Evolutionary conservation across 805 yeast species (phyloP).

Genomic region (Starmerella riodocensis): DNA sequence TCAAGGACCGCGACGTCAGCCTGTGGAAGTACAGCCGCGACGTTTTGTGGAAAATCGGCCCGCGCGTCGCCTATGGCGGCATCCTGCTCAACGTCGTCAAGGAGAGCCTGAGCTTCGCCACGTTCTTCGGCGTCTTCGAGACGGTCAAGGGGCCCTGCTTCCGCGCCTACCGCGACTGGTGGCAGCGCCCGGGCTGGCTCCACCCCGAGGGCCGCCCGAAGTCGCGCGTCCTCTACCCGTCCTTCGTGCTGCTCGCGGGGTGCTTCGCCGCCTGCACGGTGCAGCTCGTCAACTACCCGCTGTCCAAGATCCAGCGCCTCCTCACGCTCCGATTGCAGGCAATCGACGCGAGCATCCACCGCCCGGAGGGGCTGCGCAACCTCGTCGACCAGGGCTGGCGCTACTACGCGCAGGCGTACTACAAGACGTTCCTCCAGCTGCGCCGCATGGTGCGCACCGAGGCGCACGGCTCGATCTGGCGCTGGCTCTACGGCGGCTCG

Average conservation of each 20-base stretch:
- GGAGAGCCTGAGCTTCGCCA: conserved; percentile 71
- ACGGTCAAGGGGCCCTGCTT: conserved; percentile 45
- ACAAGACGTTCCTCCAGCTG: conserved; percentile 57
- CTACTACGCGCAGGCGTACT: conserved; percentile 63
- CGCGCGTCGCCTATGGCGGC: conserved; percentile 81
- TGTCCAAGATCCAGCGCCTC: conserved; percentile 63
- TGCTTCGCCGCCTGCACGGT: conserved; percentile 71
- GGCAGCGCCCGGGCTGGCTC: conserved; percentile 22
- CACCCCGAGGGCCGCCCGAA: conserved; percentile 23
- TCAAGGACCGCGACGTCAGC: conserved; percentile 30
- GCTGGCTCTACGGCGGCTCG: conserved; percentile 71
- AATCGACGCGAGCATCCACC: conserved; percentile 41
- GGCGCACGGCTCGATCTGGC: conserved; percentile 43
- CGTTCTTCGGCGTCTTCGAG: conserved; percentile 72
- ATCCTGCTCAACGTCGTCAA: conserved; percentile 63
- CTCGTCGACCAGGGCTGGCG: conserved; percentile 21
- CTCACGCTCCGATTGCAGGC: conserved; percentile 73
- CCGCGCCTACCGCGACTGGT: conserved; percentile 23
- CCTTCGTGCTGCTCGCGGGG: conserved; percentile 70
- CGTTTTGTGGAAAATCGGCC: conserved; percentile 61
- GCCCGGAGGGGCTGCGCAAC: conserved; percentile 6
- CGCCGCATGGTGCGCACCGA: conserved; percentile 37
- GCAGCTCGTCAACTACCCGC: conserved; percentile 70
- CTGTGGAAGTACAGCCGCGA: conserved; percentile 64
- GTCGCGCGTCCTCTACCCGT: conserved; percentile 42